Conservation (phyloP, 2,329 filamentous ascomycete genomes). For the Aureobasidium sp. region DNA sequence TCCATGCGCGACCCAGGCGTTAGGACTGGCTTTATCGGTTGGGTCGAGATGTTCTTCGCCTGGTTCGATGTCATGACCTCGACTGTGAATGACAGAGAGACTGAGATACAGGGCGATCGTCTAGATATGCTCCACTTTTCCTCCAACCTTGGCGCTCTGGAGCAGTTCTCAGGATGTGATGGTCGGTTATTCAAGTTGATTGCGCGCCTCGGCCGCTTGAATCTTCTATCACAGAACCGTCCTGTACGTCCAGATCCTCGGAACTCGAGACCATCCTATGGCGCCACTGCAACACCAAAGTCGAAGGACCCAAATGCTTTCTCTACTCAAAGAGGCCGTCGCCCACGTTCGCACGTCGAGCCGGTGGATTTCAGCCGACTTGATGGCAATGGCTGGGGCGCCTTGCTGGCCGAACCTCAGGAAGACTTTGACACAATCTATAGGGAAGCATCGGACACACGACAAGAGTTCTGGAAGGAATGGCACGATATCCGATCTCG, state of each 20-base stretch:
- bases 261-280: slow-evolving; percentile 7
- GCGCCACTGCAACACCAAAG: neutral
- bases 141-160: slow-evolving; percentile 63
- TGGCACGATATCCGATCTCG: slow-evolving; percentile 74
- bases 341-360: slow-evolving; percentile 10
- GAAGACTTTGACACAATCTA: slow-evolving; percentile 36
- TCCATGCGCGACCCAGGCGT: slow-evolving; percentile 61
- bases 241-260: slow-evolving; percentile 36
- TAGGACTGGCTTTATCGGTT: slow-evolving; percentile 62
- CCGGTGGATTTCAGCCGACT: slow-evolving; percentile 47
- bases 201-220: slow-evolving; percentile 73
- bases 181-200: slow-evolving; percentile 80
- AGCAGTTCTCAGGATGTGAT: slow-evolving; percentile 85
- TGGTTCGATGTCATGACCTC: slow-evolving; percentile 93
- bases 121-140: slow-evolving; percentile 58
- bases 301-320: neutral
- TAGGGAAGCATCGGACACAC: slow-evolving; percentile 45
- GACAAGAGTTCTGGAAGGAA: slow-evolving; percentile 66
- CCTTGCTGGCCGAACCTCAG: slow-evolving; percentile 39
- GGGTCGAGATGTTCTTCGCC: slow-evolving; percentile 90
- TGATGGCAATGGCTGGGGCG: slow-evolving; percentile 61
- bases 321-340: neutral
- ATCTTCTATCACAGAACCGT: slow-evolving; percentile 68
- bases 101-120: slow-evolving; percentile 61
- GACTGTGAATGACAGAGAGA: slow-evolving; percentile 84